Base-by-base conservation (phyloP, 768 basidiomycete genomes). In the Mycena belliarum region DNA sequence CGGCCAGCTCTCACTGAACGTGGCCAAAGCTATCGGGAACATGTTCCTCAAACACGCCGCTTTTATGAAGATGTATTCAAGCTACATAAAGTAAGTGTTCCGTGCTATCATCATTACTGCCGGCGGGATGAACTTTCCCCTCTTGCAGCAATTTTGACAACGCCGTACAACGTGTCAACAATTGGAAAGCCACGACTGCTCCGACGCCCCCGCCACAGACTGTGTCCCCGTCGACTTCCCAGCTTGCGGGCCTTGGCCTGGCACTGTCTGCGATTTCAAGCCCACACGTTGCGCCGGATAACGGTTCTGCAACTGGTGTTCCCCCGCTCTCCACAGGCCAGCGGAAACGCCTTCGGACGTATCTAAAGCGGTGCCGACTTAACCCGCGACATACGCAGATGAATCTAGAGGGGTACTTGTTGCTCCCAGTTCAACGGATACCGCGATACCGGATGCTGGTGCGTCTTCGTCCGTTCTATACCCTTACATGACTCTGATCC, bases 21-120 rank as follows among this genome's bases (percentile, higher is more conserved):
- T 92, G 15, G 93, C 92, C 0, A 89, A 82, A 57, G 81, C 84
- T 15, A 88, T 99, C 35, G 95, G 92, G 8, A 82, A 88, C 55
- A 94, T 92, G 45, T 99, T 98, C 73, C 76, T 93, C 52, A 91
- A 89, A 51, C 95, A 99, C 72, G 92, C 94, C 28, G 94, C 96
- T 5, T 98, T 98, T 78, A 93, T 99, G 92, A 92, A 81, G 76
- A 98, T 98, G 90, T 99, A 99, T 71, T 95, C 94, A 29, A 91
- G 89, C 42, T 99, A 98, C 70, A 96, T 96, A 80, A 98, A 98
- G 93, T 94, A 70, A 69, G 89, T 74, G 37, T 47, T 54, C 49
- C 46, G 21, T 46, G 61, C 58, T 10, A 56, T 37, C 47, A 48
- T 42, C 52, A 5, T 38, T 33, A 55, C 26, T 16, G 51, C n/a